Conservation (phyloP, 2,329 filamentous ascomycete genomes). For the Aspergillus neotritici region DNA sequence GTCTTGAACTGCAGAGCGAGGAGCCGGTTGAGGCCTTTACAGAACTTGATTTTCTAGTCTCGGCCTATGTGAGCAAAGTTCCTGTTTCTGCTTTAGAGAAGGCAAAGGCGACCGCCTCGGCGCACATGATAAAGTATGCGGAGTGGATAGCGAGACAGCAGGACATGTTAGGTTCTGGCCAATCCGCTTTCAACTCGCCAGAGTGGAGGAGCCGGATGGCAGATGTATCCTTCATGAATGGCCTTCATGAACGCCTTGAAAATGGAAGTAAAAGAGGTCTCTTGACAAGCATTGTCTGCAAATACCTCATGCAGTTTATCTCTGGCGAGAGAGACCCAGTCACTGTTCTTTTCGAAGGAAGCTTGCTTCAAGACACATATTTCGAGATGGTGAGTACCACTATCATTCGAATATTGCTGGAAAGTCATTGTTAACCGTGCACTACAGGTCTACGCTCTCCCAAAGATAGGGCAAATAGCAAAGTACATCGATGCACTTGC, state of each 20-base stretch:
- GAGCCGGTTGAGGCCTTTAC: not conserved
- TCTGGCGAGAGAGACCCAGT: not conserved
- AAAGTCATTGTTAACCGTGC: too few relatives aligned
- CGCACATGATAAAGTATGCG: not conserved
- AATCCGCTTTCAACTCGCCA: not conserved
- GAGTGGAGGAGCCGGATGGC: not conserved
- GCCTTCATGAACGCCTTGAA: not conserved
- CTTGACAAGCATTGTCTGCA: not conserved
- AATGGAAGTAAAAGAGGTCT: not conserved
- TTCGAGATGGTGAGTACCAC: not conserved
- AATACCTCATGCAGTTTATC: not conserved
- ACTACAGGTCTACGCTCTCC: not conserved
- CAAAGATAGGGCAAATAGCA: not conserved
- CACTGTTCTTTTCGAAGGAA: not conserved
- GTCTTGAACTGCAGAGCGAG: not conserved
- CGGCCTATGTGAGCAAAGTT: not conserved
- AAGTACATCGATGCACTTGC: not conserved
- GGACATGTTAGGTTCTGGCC: not conserved
- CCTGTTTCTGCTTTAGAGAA: not conserved
- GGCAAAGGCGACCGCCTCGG: not conserved
- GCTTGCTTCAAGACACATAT: not conserved
- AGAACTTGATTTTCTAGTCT: not conserved
- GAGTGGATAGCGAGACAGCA: constrained; percentile 1
- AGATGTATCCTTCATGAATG: not conserved
- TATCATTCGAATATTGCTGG: too few relatives aligned